These are phyloP conservation scores for Microascus cirrosus DNA, from an alignment of 2,329 filamentous ascomycete species.

Conservation along the genomic window DNA sequence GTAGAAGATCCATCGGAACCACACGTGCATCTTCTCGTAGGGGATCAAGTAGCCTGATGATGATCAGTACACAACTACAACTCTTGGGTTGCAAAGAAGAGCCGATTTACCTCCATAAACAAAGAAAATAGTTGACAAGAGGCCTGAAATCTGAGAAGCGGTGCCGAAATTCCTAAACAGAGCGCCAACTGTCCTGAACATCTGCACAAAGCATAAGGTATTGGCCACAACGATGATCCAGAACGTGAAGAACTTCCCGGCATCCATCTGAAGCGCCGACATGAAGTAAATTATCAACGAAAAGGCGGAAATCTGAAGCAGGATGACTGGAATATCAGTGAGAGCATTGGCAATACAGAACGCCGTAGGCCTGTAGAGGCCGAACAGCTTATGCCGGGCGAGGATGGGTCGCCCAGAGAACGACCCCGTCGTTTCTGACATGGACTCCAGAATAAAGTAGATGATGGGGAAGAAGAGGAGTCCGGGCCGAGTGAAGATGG, in stretches of 20 bases:
- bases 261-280: conserved; percentile 15
- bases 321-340: conserved; percentile 30
- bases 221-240: conserved; percentile 48
- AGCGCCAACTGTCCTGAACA: conserved; percentile 57
- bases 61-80: background rate
- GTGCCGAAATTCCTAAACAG: conserved; percentile 37
- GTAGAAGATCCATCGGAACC: conserved; percentile 46
- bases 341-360: conserved; percentile 27
- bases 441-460: conserved; percentile 30
- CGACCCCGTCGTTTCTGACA: conserved; percentile 19
- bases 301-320: conserved; percentile 41
- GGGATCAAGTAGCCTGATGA: conserved; percentile 26
- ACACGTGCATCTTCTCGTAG: conserved; percentile 29
- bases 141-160: conserved; percentile 14
- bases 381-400: conserved; percentile 19
- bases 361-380: conserved; percentile 18
- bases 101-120: conserved; percentile 13
- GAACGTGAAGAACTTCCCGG: conserved; percentile 47
- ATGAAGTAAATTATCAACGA: conserved; percentile 24
- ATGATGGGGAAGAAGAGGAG: conserved; percentile 23
- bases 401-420: conserved; percentile 19
- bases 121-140: conserved; percentile 15
- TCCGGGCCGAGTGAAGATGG: conserved; percentile 38
- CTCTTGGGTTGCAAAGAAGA: no score
- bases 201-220: conserved; percentile 49